Conservation (phyloP, 108 stramenopile species). For the Fragilariopsis cylindrus region DNA sequence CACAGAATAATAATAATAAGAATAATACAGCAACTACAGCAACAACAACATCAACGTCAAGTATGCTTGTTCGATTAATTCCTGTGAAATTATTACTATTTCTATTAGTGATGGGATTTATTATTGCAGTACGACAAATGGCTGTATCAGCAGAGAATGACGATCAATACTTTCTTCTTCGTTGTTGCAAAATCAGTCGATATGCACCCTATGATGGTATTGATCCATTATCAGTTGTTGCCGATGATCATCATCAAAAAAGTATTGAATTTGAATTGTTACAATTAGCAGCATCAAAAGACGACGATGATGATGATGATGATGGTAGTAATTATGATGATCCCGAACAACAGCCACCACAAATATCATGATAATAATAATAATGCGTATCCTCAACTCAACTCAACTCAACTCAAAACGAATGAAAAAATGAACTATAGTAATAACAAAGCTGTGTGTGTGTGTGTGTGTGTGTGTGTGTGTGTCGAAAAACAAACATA, state of each 20-base stretch:
- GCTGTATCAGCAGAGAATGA: not conserved
- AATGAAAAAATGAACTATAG: too few species aligned
- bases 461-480: too few species aligned
- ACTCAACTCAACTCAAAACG: too few species aligned
- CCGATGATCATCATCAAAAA: not conserved
- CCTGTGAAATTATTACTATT: not conserved
- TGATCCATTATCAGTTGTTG: not conserved
- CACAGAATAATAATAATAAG: too few species aligned
- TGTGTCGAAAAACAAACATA: too few species aligned
- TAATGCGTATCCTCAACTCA: too few species aligned
- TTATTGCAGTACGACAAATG: constrained; percentile 4
- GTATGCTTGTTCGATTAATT: constrained; percentile 2
- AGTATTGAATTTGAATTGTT: constrained; percentile 7
- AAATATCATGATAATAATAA: too few species aligned
- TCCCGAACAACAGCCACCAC: too few species aligned
- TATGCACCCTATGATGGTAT: constrained; percentile 4
- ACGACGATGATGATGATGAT: not conserved
- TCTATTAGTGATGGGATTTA: not conserved
- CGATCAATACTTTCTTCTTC: not conserved
- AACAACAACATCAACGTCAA: not conserved
- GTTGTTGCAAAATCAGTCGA: not conserved
- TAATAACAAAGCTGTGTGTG: too few species aligned
- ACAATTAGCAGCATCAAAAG: constrained; percentile 1
- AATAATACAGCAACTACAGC: too few species aligned
- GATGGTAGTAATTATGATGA: not conserved